phyloP scores from a whole-genome alignment of 2,329 filamentous ascomycete species.

The Scedosporium aurantiacum region DNA sequence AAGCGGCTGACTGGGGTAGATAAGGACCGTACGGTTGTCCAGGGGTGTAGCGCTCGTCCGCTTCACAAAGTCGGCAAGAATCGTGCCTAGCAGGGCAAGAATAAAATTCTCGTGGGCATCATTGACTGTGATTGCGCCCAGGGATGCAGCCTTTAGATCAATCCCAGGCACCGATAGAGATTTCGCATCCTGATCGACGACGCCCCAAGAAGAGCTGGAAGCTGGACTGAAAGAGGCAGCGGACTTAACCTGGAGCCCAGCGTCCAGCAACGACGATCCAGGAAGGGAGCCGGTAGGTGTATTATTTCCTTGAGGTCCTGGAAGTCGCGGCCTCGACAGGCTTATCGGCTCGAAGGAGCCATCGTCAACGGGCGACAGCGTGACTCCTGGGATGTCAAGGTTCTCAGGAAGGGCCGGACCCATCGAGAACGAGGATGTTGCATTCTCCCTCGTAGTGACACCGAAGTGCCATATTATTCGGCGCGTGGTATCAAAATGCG shows the following conservation, averaged over 20 bases:
- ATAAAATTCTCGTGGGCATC: slow-evolving; percentile 44
- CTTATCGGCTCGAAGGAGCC: slow-evolving; percentile 37
- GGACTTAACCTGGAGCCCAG: neutral
- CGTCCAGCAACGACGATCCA: neutral
- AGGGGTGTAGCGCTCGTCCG: slow-evolving; percentile 38
- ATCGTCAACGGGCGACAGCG: slow-evolving; percentile 34
- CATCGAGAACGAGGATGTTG: slow-evolving; percentile 1
- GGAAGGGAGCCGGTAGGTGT: slow-evolving; percentile 23
- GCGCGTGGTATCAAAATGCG: slow-evolving; percentile 38
- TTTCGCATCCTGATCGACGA: slow-evolving; percentile 9
- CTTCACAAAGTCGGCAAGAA: slow-evolving; percentile 38
- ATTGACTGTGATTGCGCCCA: slow-evolving; percentile 23
- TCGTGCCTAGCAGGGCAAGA: slow-evolving; percentile 37
- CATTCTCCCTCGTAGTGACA: slow-evolving; percentile 30
- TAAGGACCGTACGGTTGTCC: slow-evolving; percentile 40
- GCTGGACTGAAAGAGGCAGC: slow-evolving; percentile 25
- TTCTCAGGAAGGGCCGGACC: slow-evolving; percentile 21
- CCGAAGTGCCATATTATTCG: slow-evolving; percentile 45
- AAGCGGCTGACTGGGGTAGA: slow-evolving; percentile 15
- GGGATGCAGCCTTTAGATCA: slow-evolving; percentile 21
- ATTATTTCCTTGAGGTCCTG: slow-evolving; percentile 27
- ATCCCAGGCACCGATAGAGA: slow-evolving; percentile 23
- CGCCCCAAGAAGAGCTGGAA: slow-evolving; percentile 29
- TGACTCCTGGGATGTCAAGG: slow-evolving; percentile 32
- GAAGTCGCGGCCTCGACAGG: slow-evolving; percentile 32